Percentiles rank a stretch among this genome's conserved stretches.
These are phyloP conservation scores for Cardamine occulta DNA, from an alignment of 345 rosid species.

Conservation along the genomic window DNA sequence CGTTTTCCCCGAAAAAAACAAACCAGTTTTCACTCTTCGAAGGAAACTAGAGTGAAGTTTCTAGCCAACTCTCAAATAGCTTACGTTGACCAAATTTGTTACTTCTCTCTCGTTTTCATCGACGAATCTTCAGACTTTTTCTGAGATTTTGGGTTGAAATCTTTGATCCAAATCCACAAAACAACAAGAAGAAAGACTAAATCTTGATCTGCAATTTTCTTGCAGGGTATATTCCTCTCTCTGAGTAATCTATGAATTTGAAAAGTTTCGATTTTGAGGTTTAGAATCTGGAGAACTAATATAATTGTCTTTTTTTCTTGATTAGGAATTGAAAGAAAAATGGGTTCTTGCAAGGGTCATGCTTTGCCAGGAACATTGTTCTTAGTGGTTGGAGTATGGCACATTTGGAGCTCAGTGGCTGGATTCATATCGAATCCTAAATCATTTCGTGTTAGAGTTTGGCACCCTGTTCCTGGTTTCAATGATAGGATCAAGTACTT, in stretches of 20 bases:
- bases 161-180: conserved; percentile 6
- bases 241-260: background rate
- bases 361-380: conserved; percentile 87
- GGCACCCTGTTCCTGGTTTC: conserved; percentile 87
- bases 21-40: conserved; percentile 7
- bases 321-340: conserved; percentile 40
- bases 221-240: conserved; percentile 21
- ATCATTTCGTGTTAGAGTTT: conserved; percentile 73
- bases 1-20: background rate
- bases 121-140: conserved; percentile 31
- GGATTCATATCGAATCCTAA: conserved; percentile 66
- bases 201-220: conserved; percentile 19
- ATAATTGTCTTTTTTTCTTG: background rate
- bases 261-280: background rate
- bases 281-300: conserved; percentile 26
- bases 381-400: conserved; percentile 82
- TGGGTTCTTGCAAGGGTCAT: conserved; percentile 99
- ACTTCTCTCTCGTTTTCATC: conserved; percentile 30
- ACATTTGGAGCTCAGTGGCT: conserved; percentile 73
- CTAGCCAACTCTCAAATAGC: conserved; percentile 19
- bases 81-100: conserved; percentile 25
- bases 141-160: background rate
- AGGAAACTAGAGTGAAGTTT: background rate
- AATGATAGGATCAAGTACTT: conserved; percentile 72
- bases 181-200: conserved; percentile 13